Conservation (phyloP, 306 rosid species). For the Vigna unguiculata region DNA sequence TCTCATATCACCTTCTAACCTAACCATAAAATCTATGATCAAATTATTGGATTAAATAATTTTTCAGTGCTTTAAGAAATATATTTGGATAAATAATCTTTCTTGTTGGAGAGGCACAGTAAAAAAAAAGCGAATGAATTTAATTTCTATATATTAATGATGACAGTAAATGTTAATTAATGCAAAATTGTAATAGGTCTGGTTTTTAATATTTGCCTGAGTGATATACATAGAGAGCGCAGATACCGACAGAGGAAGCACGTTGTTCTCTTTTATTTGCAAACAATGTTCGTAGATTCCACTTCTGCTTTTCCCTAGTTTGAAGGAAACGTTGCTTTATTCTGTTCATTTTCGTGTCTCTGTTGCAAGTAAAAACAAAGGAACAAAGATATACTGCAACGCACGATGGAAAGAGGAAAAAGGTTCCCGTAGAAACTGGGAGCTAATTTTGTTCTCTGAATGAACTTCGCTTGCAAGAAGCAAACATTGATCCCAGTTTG, state of each 20-base stretch:
- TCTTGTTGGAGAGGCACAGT: not conserved
- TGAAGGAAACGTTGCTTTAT: conserved; percentile 24
- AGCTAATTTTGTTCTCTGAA: conserved; percentile 32
- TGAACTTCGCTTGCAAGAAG: conserved; percentile 7
- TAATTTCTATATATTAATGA: too few relatives aligned
- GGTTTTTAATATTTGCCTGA: too few relatives aligned
- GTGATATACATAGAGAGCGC: not conserved
- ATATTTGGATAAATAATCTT: not conserved
- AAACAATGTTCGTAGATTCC: not conserved
- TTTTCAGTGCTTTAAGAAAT: not conserved
- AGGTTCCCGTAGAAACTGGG: conserved; percentile 5
- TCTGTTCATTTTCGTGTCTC: conserved; percentile 2
- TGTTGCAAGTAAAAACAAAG: not conserved
- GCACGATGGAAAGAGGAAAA: conserved; percentile 19
- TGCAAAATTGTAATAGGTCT: too few relatives aligned
- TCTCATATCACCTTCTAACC: not conserved
- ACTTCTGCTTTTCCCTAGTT: not conserved
- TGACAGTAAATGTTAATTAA: too few relatives aligned
- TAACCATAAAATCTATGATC: not conserved
- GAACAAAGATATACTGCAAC: not conserved
- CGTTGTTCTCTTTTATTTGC: not conserved
- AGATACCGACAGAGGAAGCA: not conserved
- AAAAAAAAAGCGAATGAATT: not conserved
- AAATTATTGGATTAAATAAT: too few relatives aligned
- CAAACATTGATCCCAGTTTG: not conserved